A percentile compares a stretch with the other conserved stretches of the same genome.
Conservation (phyloP, 768 basidiomycete genomes). For the Pisolithus microcarpus region DNA sequence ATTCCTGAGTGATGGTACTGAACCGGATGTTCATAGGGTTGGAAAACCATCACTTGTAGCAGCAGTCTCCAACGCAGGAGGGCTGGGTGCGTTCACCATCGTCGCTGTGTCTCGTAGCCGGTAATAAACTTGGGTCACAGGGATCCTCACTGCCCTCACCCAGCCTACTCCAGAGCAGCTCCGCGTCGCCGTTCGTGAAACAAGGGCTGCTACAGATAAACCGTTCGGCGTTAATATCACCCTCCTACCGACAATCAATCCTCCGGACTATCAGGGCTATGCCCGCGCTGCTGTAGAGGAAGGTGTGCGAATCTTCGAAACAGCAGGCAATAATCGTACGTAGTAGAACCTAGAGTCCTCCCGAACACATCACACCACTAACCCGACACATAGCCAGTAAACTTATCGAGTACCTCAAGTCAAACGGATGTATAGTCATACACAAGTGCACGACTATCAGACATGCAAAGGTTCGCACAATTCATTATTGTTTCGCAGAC, state of each 20-base stretch:
- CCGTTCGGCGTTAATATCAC: conserved; percentile 86
- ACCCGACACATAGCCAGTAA: conserved; percentile 51
- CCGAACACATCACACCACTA: background rate
- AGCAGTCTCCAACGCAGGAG: conserved; percentile 79
- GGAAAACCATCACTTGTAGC: conserved; percentile 68
- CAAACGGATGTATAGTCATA: conserved; percentile 68
- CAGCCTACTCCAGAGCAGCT: conserved; percentile 82
- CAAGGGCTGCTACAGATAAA: conserved; percentile 57
- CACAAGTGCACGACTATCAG: conserved; percentile 88
- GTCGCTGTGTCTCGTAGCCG: background rate
- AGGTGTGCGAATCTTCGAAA: conserved; percentile 85
- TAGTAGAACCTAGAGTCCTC: background rate
- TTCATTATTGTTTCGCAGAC: no score
- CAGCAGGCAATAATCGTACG: conserved; percentile 86
- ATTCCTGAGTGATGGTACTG: background rate
- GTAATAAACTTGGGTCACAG: conserved; percentile 27
- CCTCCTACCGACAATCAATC: conserved; percentile 80
- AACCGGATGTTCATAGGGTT: conserved; percentile 47
- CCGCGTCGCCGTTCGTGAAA: conserved; percentile 73
- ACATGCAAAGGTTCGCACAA: conserved; percentile 61
- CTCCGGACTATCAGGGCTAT: conserved; percentile 85
- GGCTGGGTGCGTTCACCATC: conserved; percentile 45
- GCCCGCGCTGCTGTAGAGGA: conserved; percentile 79
- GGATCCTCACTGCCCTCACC: conserved; percentile 81
- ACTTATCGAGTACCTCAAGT: conserved; percentile 76